Percentiles rank a stretch among this genome's conserved stretches.
Evolutionary conservation across 768 basidiomycete genomes (phyloP).

Genomic region (Lyophyllum semitale): DNA sequence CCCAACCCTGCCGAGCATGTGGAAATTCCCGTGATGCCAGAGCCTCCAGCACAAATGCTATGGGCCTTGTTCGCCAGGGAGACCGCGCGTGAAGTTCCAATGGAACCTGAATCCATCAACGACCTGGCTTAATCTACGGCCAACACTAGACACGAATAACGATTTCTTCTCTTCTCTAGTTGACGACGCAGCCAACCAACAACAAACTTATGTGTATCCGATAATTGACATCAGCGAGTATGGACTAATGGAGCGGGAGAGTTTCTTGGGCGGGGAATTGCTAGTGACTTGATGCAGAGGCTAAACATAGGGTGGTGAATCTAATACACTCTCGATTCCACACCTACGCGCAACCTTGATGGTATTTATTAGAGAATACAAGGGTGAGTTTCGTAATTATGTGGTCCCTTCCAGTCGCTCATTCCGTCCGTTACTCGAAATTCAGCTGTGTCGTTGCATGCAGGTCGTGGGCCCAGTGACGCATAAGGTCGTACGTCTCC

Average conservation of each 20-base stretch:
- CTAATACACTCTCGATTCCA: neutral
- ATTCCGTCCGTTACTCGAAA: neutral
- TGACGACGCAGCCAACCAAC: too few relatives aligned
- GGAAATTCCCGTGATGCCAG: neutral
- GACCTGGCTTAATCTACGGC: neutral
- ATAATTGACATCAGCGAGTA: conserved; percentile 1
- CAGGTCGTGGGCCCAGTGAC: too few relatives aligned
- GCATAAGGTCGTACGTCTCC: too few relatives aligned
- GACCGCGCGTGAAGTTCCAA: neutral
- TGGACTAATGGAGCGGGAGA: neutral
- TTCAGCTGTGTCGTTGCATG: too few relatives aligned
- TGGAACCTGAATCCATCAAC: neutral
- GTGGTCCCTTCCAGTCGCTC: neutral
- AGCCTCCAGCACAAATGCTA: neutral
- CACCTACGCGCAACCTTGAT: neutral
- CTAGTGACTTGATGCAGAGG: too few relatives aligned
- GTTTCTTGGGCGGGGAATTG: neutral
- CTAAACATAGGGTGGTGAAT: too few relatives aligned
- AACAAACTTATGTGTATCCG: neutral
- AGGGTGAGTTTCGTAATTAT: neutral
- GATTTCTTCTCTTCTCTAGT: neutral
- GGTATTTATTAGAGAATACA: neutral
- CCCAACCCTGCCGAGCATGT: neutral
- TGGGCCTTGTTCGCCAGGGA: conserved; percentile 1
- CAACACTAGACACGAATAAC: neutral